Conservation (phyloP, 805 yeast genomes). For the Kregervanrija delftensis region DNA sequence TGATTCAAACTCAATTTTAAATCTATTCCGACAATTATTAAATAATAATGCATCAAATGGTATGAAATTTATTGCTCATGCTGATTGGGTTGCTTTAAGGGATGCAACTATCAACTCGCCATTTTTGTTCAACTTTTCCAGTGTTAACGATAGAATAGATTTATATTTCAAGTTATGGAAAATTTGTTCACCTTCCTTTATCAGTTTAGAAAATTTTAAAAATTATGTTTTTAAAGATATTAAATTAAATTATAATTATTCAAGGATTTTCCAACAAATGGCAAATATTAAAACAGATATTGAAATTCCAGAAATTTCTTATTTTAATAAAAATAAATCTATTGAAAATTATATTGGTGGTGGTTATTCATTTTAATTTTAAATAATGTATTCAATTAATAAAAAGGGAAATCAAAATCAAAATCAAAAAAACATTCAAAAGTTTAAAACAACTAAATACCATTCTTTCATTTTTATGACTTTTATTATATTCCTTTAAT, state of each 20-base stretch:
- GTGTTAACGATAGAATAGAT: constrained; percentile 38
- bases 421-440: no score
- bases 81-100: constrained; percentile 80
- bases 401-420: no score
- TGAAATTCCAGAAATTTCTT: constrained; percentile 33
- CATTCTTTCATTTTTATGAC: no score
- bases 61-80: constrained; percentile 63
- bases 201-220: constrained; percentile 40
- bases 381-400: neutral
- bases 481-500: no score
- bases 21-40: constrained; percentile 25
- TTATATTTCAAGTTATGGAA: constrained; percentile 51
- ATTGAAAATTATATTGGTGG: constrained; percentile 25
- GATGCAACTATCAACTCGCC: constrained; percentile 59
- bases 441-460: no score
- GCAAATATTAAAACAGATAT: constrained; percentile 32
- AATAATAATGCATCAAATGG: constrained; percentile 44
- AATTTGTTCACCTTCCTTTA: constrained; percentile 40
- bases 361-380: constrained; percentile 14
- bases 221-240: constrained; percentile 39
- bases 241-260: constrained; percentile 33
- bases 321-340: constrained; percentile 26
- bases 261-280: constrained; percentile 33
- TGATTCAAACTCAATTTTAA: constrained; percentile 45
- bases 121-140: constrained; percentile 22